A percentile compares a stretch with the other conserved stretches of the same genome.
phyloP scores from a whole-genome alignment of 2,329 filamentous ascomycete genomes.

The Cladosporium halotolerans region DNA sequence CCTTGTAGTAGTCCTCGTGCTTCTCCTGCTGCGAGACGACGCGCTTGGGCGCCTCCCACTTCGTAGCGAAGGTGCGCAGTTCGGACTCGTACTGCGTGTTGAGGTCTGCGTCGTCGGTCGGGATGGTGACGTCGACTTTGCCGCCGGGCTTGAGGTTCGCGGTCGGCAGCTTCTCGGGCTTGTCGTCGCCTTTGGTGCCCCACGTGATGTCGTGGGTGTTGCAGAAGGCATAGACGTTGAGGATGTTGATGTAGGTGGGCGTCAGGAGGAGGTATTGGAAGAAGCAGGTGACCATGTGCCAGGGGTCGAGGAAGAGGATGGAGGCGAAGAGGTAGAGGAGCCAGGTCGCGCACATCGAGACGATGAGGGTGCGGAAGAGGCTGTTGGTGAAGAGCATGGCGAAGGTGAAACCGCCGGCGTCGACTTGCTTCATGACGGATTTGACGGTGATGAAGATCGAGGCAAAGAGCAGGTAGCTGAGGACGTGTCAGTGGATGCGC shows the following conservation, averaged over 20 bases:
- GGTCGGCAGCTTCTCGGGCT: constrained; percentile 80
- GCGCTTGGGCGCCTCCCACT: constrained; percentile 67
- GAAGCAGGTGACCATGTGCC: constrained; percentile 97
- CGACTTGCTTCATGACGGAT: constrained; percentile 68
- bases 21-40: constrained; percentile 60
- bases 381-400: constrained; percentile 73
- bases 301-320: constrained; percentile 92
- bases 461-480: constrained; percentile 83
- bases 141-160: constrained; percentile 89
- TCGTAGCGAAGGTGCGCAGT: constrained; percentile 64
- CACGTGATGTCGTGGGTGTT: constrained; percentile 97
- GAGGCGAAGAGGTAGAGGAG: constrained; percentile 88
- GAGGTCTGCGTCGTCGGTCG: constrained; percentile 86
- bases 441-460: constrained; percentile 89
- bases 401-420: constrained; percentile 58
- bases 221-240: constrained; percentile 98
- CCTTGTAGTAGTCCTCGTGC: constrained; percentile 97
- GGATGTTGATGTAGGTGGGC: constrained; percentile 94
- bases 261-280: constrained; percentile 91
- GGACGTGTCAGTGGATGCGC: neutral
- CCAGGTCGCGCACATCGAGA: constrained; percentile 88
- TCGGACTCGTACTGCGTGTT: constrained; percentile 93
- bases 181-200: constrained; percentile 98
- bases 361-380: constrained; percentile 87
- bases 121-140: constrained; percentile 82